Evolutionary conservation across 75 land plant species (phyloP).

Genomic region (Sequoiadendron giganteum): DNA sequence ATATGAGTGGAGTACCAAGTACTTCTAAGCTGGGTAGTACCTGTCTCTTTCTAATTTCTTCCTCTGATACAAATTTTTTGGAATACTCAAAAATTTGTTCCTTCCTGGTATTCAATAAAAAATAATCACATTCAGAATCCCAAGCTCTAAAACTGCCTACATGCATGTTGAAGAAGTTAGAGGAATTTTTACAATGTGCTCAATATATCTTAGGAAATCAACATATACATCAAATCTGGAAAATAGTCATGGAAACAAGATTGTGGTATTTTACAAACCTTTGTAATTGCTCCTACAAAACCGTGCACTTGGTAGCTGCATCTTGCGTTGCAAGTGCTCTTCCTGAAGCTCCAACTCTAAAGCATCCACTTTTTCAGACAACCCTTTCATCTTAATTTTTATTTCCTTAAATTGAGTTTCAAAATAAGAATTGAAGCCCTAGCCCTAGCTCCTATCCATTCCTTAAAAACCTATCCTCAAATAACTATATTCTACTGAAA

Average conservation of each 20-base stretch:
- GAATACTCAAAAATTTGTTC: not conserved
- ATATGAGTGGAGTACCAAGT: not conserved
- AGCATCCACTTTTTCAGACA: slow-evolving; percentile 23
- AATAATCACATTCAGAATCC: not conserved
- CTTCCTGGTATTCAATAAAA: slow-evolving; percentile 1
- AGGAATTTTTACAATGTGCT: not conserved
- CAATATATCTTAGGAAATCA: not conserved
- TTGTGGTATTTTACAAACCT: slow-evolving; percentile 12
- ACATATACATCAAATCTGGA: not conserved
- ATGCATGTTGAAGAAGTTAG: not conserved
- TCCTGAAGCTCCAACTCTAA: slow-evolving; percentile 47
- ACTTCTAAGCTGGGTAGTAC: slow-evolving; percentile 5
- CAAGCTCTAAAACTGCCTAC: not conserved
- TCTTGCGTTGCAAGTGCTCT: slow-evolving; percentile 21
- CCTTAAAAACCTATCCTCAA: too few species aligned
- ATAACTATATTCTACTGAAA: too few species aligned
- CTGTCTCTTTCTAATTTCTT: slow-evolving; percentile 11
- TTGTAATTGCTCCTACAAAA: slow-evolving; percentile 22
- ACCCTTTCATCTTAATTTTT: slow-evolving; percentile 19
- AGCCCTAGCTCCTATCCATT: too few species aligned
- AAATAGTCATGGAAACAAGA: not conserved
- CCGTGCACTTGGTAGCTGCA: slow-evolving; percentile 23
- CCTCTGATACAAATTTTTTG: not conserved
- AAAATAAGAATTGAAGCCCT: not conserved
- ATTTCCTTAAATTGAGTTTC: slow-evolving; percentile 26